These are phyloP conservation scores for Mortierella alpina DNA, from an alignment of 192 early-diverging fungal species.

Conservation along the genomic window DNA sequence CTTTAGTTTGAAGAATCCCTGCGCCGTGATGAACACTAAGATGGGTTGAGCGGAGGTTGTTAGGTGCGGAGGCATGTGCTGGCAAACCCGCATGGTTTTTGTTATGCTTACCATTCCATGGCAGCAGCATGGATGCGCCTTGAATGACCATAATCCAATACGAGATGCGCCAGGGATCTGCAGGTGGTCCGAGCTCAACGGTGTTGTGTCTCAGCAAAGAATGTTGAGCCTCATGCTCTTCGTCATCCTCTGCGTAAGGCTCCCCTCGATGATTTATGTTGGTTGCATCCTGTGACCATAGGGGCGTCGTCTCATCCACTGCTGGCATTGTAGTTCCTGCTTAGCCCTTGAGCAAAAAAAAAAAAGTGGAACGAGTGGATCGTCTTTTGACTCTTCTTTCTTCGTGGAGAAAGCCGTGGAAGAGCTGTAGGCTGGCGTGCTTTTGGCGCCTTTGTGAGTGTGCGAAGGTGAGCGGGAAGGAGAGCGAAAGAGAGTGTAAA, in stretches of 20 bases:
- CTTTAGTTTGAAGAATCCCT: constrained; percentile 74
- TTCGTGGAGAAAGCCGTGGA: not conserved
- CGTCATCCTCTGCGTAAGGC: constrained; percentile 3
- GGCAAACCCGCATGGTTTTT: not conserved
- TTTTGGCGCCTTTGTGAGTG: too few species aligned
- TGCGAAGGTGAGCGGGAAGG: not conserved
- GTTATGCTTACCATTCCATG: constrained; percentile 74
- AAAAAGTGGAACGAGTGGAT: not conserved
- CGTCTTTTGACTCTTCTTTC: too few species aligned
- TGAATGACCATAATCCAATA: constrained; percentile 78
- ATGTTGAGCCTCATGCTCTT: not conserved
- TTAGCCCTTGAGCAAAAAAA: not conserved
- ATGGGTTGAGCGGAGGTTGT: not conserved
- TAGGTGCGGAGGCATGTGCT: not conserved
- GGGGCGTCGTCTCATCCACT: constrained; percentile 40
- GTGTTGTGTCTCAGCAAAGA: constrained; percentile 8
- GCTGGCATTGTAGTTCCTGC: constrained; percentile 15
- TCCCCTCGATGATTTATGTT: constrained; percentile 22
- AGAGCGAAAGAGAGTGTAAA: not conserved
- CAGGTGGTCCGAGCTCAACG: constrained; percentile 50
- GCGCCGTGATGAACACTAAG: constrained; percentile 80
- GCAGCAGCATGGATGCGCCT: constrained; percentile 80
- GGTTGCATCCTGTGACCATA: constrained; percentile 19
- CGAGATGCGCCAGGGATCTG: constrained; percentile 57
- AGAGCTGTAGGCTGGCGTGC: not conserved